Evolutionary conservation across 768 basidiomycete species (phyloP).

Genomic region (Leccinum boreale): DNA sequence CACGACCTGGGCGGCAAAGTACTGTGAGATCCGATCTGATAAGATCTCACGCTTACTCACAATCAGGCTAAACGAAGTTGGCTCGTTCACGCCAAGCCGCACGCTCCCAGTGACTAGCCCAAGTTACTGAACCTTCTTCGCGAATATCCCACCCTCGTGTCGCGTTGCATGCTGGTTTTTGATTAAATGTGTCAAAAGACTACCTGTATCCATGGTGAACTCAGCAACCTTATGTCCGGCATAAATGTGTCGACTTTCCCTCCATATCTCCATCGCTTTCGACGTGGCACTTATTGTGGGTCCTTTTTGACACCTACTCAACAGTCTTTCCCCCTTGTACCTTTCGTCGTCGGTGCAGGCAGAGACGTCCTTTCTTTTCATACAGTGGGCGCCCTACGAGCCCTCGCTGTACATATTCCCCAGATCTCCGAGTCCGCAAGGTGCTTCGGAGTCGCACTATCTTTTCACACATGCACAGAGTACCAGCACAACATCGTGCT

Average conservation of each 20-base stretch:
- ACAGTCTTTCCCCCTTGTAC: neutral
- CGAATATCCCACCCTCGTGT: neutral
- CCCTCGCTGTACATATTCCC: neutral
- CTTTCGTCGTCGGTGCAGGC: conserved; percentile 8
- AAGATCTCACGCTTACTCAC: neutral
- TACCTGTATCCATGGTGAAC: conserved; percentile 23
- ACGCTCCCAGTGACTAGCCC: neutral
- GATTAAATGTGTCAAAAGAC: neutral
- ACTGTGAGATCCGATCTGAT: neutral
- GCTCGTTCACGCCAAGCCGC: neutral
- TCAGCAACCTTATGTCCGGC: conserved; percentile 7
- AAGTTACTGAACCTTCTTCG: neutral
- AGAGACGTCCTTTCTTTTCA: conserved; percentile 25
- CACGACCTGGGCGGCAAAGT: neutral
- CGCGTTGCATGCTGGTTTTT: neutral
- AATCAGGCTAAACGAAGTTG: neutral
- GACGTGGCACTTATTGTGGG: neutral
- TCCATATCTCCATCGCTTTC: conserved; percentile 8
- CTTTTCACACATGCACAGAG: conserved; percentile 13
- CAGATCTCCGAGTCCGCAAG: neutral
- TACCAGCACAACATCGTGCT: conserved; percentile 9
- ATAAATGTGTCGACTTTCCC: conserved; percentile 4
- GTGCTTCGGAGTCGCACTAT: conserved; percentile 7
- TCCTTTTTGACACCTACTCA: conserved; percentile 1
- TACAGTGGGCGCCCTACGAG: neutral